These are phyloP conservation scores for Chamaecyparis obtusa DNA, from an alignment of 75 land plant species.

Conservation along the genomic window DNA sequence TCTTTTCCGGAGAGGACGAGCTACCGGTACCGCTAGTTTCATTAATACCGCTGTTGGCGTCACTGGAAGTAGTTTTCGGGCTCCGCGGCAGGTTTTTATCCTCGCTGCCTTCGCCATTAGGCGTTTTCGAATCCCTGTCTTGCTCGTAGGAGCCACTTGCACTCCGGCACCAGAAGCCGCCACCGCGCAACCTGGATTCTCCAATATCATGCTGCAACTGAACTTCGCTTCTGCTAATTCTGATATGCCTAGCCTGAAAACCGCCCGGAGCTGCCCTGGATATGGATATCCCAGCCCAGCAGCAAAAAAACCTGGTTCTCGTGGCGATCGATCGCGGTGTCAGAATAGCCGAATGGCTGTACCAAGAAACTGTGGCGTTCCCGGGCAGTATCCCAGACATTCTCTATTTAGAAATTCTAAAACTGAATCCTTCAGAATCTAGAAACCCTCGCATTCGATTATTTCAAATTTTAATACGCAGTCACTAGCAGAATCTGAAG, in stretches of 20 bases:
- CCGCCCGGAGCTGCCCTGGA: not conserved
- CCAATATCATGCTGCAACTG: not conserved
- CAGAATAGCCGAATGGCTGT: not conserved
- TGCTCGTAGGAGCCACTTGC: conserved; percentile 33
- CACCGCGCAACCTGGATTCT: not conserved
- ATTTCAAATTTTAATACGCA: not conserved
- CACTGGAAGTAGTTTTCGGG: not conserved
- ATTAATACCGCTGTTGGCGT: not conserved
- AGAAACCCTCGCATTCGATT: conserved; percentile 2
- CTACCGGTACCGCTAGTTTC: not conserved
- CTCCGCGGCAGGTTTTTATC: not conserved
- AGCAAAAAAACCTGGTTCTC: not conserved
- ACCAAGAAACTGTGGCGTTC: not conserved
- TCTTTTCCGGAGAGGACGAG: conserved; percentile 19
- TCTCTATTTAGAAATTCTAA: not conserved
- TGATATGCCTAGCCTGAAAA: not conserved
- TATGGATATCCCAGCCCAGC: not conserved
- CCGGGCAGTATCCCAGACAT: not conserved
- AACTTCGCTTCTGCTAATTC: not conserved
- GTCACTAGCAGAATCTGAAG: not conserved
- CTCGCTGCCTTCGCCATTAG: conserved; percentile 8
- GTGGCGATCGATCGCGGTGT: not conserved
- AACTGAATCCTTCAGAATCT: not conserved
- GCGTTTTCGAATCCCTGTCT: conserved; percentile 22
- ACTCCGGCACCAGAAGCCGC: not conserved